Conservation (phyloP, 495 filamentous ascomycete species). For the Penicillium antarcticum region DNA sequence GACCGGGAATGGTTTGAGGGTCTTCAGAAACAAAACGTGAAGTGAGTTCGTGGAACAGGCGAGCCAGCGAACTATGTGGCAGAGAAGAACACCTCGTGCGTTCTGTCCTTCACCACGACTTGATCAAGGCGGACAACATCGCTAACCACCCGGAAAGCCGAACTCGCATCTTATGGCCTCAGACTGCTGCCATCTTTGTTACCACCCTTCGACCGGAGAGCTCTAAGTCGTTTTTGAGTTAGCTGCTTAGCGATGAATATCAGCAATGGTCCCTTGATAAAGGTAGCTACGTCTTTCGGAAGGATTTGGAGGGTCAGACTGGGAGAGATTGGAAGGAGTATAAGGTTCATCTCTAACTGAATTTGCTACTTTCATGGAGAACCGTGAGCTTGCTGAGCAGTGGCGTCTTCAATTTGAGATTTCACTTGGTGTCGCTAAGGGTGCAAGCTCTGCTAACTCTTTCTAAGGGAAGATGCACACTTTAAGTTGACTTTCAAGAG, state of each 20-base stretch:
- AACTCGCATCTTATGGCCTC: not conserved
- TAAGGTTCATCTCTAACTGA: not conserved
- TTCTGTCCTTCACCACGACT: not conserved
- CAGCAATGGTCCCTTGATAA: not conserved
- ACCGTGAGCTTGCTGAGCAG: not conserved
- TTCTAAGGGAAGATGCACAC: too few relatives aligned
- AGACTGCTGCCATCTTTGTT: not conserved
- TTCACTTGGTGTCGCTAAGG: not conserved
- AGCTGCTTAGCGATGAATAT: not conserved
- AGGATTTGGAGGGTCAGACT: not conserved
- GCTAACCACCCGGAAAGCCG: not conserved
- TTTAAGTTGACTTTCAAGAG: too few relatives aligned
- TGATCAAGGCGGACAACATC: not conserved
- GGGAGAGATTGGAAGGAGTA: not conserved
- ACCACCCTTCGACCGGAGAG: not conserved
- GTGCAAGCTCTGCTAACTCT: not conserved
- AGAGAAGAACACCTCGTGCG: not conserved
- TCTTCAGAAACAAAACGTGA: not conserved
- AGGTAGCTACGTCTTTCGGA: not conserved
- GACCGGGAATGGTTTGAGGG: not conserved
- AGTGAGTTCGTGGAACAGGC: constrained; percentile 2
- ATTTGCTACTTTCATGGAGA: not conserved
- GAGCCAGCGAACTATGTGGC: not conserved
- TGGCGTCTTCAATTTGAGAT: not conserved
- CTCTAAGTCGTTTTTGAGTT: not conserved